phyloP scores from a whole-genome alignment of 805 yeast genomes.

The Candida chilensis region DNA sequence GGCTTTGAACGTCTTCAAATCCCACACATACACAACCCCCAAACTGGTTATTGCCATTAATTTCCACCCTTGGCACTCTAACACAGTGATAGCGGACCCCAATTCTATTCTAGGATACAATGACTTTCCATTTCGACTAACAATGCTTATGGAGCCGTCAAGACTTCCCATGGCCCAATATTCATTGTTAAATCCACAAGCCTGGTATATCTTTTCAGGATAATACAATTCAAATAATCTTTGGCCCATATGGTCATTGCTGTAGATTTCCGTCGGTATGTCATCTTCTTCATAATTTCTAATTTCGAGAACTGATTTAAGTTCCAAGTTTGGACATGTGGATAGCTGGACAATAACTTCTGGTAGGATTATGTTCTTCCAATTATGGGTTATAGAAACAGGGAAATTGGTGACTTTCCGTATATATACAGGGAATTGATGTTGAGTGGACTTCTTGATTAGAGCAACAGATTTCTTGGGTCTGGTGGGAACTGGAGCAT shows the following conservation, averaged over 20 bases:
- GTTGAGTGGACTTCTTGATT: no score
- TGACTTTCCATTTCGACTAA: slow-evolving; percentile 35
- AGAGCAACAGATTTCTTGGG: slow-evolving; percentile 19
- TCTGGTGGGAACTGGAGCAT: slow-evolving; percentile 8
- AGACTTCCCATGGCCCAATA: slow-evolving; percentile 52
- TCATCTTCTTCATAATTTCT: slow-evolving; percentile 30
- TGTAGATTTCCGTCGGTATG: slow-evolving; percentile 17
- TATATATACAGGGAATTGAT: slow-evolving; percentile 16
- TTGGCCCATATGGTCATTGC: slow-evolving; percentile 14
- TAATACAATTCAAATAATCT: slow-evolving; percentile 27
- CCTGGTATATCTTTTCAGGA: slow-evolving; percentile 40
- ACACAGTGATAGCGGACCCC: slow-evolving; percentile 33
- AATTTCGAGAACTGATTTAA: slow-evolving; percentile 23
- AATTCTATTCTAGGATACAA: slow-evolving; percentile 40
- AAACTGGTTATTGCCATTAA: slow-evolving; percentile 37
- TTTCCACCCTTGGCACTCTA: slow-evolving; percentile 20
- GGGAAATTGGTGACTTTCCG: slow-evolving; percentile 12
- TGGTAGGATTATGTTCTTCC: slow-evolving; percentile 13
- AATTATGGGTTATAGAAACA: slow-evolving; percentile 14
- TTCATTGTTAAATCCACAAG: slow-evolving; percentile 19
- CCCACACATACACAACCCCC: slow-evolving; percentile 46
- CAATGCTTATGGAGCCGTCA: slow-evolving; percentile 41
- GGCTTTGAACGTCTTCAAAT: slow-evolving; percentile 21
- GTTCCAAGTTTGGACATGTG: slow-evolving; percentile 8
- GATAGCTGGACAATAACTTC: slow-evolving; percentile 13